Conservation (phyloP, 768 basidiomycete species). For the Neoboletus subvelutipes region DNA sequence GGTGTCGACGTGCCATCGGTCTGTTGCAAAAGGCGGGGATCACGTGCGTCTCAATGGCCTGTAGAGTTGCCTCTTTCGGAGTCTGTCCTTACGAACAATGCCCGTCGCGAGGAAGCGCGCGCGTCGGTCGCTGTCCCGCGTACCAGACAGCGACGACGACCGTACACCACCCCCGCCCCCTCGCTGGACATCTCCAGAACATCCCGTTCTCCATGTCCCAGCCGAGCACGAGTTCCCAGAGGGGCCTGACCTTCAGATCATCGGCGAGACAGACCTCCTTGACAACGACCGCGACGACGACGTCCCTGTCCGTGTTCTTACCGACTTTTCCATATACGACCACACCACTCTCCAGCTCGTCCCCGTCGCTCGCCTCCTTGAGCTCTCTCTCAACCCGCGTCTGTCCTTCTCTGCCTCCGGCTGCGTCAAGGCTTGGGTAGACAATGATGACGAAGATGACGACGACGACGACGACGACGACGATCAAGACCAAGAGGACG, state of each 20-base stretch:
- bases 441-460: constrained; percentile 32
- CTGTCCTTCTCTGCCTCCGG: constrained; percentile 38
- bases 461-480: constrained; percentile 27
- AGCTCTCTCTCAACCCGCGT: constrained; percentile 22
- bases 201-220: constrained; percentile 13
- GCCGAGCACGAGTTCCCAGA: constrained; percentile 39
- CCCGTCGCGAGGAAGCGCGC: constrained; percentile 24
- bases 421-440: constrained; percentile 39
- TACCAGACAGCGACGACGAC: constrained; percentile 18
- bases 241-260: constrained; percentile 40
- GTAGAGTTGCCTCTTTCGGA: constrained; percentile 1
- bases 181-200: constrained; percentile 3
- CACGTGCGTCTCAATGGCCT: constrained; percentile 8
- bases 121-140: constrained; percentile 22
- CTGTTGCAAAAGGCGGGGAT: not conserved
- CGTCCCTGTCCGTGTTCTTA: constrained; percentile 57
- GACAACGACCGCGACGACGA: constrained; percentile 32
- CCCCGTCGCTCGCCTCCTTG: constrained; percentile 39
- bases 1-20: constrained; percentile 16
- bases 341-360: constrained; percentile 37
- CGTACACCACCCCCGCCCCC: constrained; percentile 12
- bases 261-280: constrained; percentile 40
- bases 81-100: constrained; percentile 17
- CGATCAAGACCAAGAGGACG: constrained; percentile 22
- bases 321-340: constrained; percentile 55